Percentiles rank a stretch among this genome's conserved stretches.
These are phyloP conservation scores for Leishmania gerbilli DNA, from an alignment of 208 protist species.

Conservation along the genomic window DNA sequence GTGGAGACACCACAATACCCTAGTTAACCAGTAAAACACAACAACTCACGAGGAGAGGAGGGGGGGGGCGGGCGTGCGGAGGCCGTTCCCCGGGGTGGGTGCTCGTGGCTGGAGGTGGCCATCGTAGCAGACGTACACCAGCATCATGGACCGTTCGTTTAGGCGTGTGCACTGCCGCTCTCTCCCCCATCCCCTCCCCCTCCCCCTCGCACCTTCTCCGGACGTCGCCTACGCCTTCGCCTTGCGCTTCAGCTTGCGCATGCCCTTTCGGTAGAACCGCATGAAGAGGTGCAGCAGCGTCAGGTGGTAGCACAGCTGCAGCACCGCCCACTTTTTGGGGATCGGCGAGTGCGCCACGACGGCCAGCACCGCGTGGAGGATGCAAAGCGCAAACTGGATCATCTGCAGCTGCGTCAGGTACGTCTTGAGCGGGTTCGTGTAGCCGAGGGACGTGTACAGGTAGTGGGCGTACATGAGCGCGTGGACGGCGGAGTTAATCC, in stretches of 20 bases:
- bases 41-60: not conserved
- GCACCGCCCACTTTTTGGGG: slow-evolving; percentile 49
- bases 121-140: not conserved
- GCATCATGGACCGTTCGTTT: not conserved
- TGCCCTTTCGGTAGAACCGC: slow-evolving; percentile 64
- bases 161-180: not conserved
- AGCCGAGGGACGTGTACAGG: slow-evolving; percentile 83
- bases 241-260: slow-evolving; percentile 29
- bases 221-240: slow-evolving; percentile 11
- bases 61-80: not conserved
- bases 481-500: slow-evolving; percentile 91
- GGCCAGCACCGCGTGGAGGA: slow-evolving; percentile 79
- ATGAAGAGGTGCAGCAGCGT: slow-evolving; percentile 86
- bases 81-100: not conserved
- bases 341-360: slow-evolving; percentile 64
- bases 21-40: not conserved
- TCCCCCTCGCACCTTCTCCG: not conserved
- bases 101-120: not conserved
- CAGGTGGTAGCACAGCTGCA: slow-evolving; percentile 88
- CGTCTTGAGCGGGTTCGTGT: slow-evolving; percentile 86
- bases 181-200: not conserved
- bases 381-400: slow-evolving; percentile 84
- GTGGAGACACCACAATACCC: not conserved
- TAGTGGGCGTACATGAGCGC: slow-evolving; percentile 94
- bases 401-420: slow-evolving; percentile 89